phyloP scores from a whole-genome alignment of 2,329 filamentous ascomycete species.

The Cercospora zeina region DNA sequence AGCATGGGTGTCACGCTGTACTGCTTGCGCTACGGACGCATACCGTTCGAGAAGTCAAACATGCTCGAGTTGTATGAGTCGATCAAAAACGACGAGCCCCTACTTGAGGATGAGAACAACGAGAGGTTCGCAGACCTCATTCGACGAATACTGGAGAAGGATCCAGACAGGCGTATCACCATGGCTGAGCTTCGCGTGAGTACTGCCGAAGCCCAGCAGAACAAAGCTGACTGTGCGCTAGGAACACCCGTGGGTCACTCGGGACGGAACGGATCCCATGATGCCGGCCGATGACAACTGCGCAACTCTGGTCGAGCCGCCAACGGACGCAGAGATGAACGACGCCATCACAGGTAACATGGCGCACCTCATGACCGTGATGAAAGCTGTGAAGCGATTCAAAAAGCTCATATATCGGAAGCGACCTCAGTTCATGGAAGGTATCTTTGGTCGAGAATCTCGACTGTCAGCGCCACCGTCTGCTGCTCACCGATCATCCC shows the following conservation, averaged over 20 bases:
- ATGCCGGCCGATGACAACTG: conserved; percentile 85
- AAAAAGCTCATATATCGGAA: conserved; percentile 68
- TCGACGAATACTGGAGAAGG: conserved; percentile 72
- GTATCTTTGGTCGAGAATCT: conserved; percentile 60
- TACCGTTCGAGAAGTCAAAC: conserved; percentile 79
- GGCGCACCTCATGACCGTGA: conserved; percentile 79
- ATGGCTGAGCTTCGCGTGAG: conserved; percentile 80
- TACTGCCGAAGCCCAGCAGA: conserved; percentile 18
- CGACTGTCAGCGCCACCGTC: conserved; percentile 59
- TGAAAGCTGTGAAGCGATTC: conserved; percentile 90
- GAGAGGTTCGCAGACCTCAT: conserved; percentile 75
- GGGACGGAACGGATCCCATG: conserved; percentile 71
- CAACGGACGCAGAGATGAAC: conserved; percentile 87
- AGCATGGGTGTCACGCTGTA: conserved; percentile 96
- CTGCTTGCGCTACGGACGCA: conserved; percentile 81
- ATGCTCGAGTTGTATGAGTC: conserved; percentile 87
- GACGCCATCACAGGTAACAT: conserved; percentile 89
- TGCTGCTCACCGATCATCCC: conserved; percentile 28
- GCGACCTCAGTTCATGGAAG: conserved; percentile 57
- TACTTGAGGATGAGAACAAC: conserved; percentile 64
- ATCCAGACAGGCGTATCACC: conserved; percentile 76
- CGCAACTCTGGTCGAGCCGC: conserved; percentile 72
- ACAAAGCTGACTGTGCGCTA: conserved; percentile 45
- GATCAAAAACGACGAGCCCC: conserved; percentile 70
- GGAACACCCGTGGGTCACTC: conserved; percentile 93